These are phyloP conservation scores for Elongisporangium undulatum DNA, from an alignment of 352 stramenopile genomes.

Conservation along the genomic window DNA sequence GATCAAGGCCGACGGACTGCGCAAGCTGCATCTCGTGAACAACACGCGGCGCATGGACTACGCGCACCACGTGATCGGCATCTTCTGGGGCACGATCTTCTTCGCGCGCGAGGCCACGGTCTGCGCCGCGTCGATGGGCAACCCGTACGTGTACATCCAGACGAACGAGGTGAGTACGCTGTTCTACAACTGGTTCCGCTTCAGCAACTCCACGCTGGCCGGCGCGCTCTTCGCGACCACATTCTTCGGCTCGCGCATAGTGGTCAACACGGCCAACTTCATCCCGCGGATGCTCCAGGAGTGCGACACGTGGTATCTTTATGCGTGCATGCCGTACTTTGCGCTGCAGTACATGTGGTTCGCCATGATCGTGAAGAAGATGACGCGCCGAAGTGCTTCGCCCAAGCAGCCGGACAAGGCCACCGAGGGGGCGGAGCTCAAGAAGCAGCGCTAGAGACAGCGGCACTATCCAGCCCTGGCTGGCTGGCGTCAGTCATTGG, in stretches of 20 bases:
- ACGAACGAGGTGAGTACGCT: slow-evolving; percentile 78
- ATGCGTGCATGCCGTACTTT: slow-evolving; percentile 60
- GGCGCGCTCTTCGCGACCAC: slow-evolving; percentile 47
- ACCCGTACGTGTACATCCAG: slow-evolving; percentile 81
- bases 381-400: slow-evolving; percentile 39
- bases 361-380: slow-evolving; percentile 62
- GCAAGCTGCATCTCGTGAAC: slow-evolving; percentile 26
- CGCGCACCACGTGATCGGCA: slow-evolving; percentile 53
- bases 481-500: background rate
- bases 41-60: slow-evolving; percentile 69
- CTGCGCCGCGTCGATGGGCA: slow-evolving; percentile 45
- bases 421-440: background rate
- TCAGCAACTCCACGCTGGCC: slow-evolving; percentile 51
- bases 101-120: slow-evolving; percentile 56
- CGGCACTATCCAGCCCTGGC: background rate
- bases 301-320: slow-evolving; percentile 53
- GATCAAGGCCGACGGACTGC: slow-evolving; percentile 41
- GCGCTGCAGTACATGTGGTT: slow-evolving; percentile 74
- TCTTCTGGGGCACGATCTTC: slow-evolving; percentile 60
- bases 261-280: slow-evolving; percentile 67
- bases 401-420: background rate
- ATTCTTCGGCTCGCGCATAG: slow-evolving; percentile 69
- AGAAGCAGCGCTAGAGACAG: background rate
- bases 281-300: slow-evolving; percentile 33
- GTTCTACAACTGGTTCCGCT: slow-evolving; percentile 81